phyloP scores from a whole-genome alignment of 75 land plant species.

The Cryptomeria japonica region DNA sequence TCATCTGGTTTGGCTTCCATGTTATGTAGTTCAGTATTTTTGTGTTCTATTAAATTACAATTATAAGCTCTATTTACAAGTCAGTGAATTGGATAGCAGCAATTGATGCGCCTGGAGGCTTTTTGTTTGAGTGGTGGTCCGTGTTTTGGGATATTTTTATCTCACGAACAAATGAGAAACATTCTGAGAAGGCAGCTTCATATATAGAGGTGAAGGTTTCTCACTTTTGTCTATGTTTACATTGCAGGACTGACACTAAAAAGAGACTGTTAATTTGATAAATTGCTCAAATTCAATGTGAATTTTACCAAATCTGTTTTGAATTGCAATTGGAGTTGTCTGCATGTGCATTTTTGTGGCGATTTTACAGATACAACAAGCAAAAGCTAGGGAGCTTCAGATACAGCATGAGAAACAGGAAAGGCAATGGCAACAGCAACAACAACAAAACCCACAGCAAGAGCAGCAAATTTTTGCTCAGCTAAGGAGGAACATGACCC shows the following conservation, averaged over 20 bases:
- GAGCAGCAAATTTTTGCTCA: slow-evolving; percentile 33
- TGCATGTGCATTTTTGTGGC: not conserved
- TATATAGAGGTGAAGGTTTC: slow-evolving; percentile 40
- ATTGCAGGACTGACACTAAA: not conserved
- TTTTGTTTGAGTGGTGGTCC: slow-evolving; percentile 64
- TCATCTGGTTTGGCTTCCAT: not conserved
- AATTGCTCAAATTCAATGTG: not conserved
- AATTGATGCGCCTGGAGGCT: slow-evolving; percentile 61
- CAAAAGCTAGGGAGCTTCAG: slow-evolving; percentile 36
- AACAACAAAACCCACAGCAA: slow-evolving; percentile 35
- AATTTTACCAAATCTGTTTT: not conserved
- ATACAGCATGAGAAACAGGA: slow-evolving; percentile 33
- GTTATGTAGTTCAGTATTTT: not conserved
- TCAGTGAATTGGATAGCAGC: slow-evolving; percentile 28
- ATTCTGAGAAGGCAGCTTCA: slow-evolving; percentile 44
- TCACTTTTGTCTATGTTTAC: not conserved
- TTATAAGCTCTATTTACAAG: not conserved
- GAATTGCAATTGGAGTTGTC: not conserved
- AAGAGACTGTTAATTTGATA: not conserved
- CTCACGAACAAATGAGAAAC: slow-evolving; percentile 46
- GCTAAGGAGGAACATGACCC: slow-evolving; percentile 33
- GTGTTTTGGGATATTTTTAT: slow-evolving; percentile 49
- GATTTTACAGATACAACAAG: slow-evolving; percentile 36
- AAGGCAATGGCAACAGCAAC: slow-evolving; percentile 28
- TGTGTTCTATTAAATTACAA: not conserved